Base-by-base conservation (phyloP, 176 grass and related monocot genomes). In the Raddia guianensis region DNA sequence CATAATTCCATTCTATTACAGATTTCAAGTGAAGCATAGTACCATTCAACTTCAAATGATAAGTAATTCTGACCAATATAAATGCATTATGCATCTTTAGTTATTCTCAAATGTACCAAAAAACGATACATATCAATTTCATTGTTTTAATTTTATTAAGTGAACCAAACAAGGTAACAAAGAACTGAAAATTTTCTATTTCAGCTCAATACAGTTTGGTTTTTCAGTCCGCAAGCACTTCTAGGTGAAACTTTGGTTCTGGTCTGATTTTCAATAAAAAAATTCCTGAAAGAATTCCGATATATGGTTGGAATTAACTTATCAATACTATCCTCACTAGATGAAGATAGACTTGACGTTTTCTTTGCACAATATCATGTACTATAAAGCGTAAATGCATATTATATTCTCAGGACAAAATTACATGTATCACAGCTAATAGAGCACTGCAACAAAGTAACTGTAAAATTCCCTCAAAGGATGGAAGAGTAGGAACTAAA, bases 341-440 rank as follows among this genome's bases (percentile, higher is more conserved):
- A 63, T 14, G 37, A 8, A 43, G 10, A 62, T 14, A 9, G 58
- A 44, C 50, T 53, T 68, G 1, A 44, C 33, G 13, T 33, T 84
- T 72, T 53, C 56, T 74, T 74, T 61, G 68, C 34, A 21, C 11
- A 62, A 73, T 63, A 82, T 68, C 9, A 82, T 40, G 27, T 61
- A 73, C 67, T 34, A 72, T 45, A 68, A 74, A 49, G 47, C 44
- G 74, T 32, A 55, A 11, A 11, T 40, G 16, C 21, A 65, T 43
- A 59, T 19, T 72, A 75, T 63, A 70, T 86, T 73, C 63, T 58
- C 55, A 60, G 54, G 49, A 80, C 50, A 80, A 27, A 6, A 53
- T 56, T 75, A 69, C 18, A n/a, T 47, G 32, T 63, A 58, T 66
- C 55, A 73, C 73, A 83, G 44, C 6, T 61, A 37, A 52, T 12